These are phyloP conservation scores for Aspergillus tanneri DNA, from an alignment of 2,329 filamentous ascomycete species.

Conservation along the genomic window DNA sequence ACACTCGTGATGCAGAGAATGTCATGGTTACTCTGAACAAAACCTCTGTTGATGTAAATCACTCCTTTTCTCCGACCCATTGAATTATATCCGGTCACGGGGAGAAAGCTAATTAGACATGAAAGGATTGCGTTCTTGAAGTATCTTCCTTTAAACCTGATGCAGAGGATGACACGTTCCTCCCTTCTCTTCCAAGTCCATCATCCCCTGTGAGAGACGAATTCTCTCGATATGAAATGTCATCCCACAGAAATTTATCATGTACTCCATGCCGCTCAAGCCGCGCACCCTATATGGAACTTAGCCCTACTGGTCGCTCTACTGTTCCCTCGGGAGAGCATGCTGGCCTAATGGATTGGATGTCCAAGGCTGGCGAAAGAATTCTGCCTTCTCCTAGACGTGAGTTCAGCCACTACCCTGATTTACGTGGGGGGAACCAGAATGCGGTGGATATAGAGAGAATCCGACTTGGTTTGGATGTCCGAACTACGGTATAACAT, in stretches of 20 bases:
- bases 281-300: slow-evolving; percentile 30
- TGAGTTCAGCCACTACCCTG: slow-evolving; percentile 27
- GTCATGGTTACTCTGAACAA: slow-evolving; percentile 38
- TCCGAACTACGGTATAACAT: slow-evolving; percentile 66
- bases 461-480: slow-evolving; percentile 63
- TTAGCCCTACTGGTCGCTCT: slow-evolving; percentile 43
- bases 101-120: background rate
- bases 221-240: slow-evolving; percentile 15
- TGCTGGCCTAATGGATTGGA: slow-evolving; percentile 33
- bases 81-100: background rate
- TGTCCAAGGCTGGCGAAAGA: slow-evolving; percentile 30
- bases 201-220: slow-evolving; percentile 20
- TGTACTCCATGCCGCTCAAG: slow-evolving; percentile 16
- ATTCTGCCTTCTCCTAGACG: slow-evolving; percentile 31
- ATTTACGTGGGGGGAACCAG: slow-evolving; percentile 38
- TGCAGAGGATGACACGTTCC: slow-evolving; percentile 20
- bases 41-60: slow-evolving; percentile 36
- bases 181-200: slow-evolving; percentile 13
- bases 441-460: slow-evolving; percentile 46
- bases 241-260: slow-evolving; percentile 15
- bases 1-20: slow-evolving; percentile 38
- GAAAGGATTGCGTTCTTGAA: slow-evolving; percentile 33
- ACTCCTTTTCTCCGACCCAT: background rate
- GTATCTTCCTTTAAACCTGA: slow-evolving; percentile 34
- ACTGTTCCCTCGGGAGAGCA: slow-evolving; percentile 39